Evolutionary conservation across 1,284 basidiomycete species (phyloP), one percentile per base, ranked within the genome.

Genomic region (Moesziomyces sp.): DNA sequence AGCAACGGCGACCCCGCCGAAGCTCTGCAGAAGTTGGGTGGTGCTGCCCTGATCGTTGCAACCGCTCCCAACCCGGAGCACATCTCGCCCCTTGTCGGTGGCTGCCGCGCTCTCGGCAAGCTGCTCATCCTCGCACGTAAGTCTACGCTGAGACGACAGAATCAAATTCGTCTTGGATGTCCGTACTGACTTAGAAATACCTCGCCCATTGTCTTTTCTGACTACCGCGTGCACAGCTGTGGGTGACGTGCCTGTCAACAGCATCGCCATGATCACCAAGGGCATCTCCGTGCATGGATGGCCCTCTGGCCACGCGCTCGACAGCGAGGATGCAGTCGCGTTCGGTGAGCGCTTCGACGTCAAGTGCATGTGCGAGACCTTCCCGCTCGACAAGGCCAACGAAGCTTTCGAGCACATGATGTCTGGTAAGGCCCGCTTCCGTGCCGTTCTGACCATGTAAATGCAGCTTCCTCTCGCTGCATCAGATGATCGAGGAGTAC

Each of bases 21-120:
- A 44, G 81, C 75, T 23, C 74, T 86, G 16, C 71, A 83, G 48
- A 84, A 86, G 78, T 64, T 86, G 35, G 86, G 86, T 13, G 85
- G 84, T 18, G 85, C 85, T 11, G 80, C 82, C 23, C 61, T 83
- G 42, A 81, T 85, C 50, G 56, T 86, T 23, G 78, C 76, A 38
- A 86, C 85, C 28, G 85, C 85, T 0, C 85, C 85, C 9, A 72
- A 67, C 46, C 58, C 82, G 1, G 76, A 85, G 19, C 72, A 82
- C 60, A 80, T 85, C 54, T 56, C 76, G 26, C 73, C 67, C 7
- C 72, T 86, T 16, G 59, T 86, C 23, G 53, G 64, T 11, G 85
- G 84, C 0, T 81, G 86, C 51, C 78, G 75, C 14, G 73, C 84
- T 6, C 73, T 80, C 24, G 86, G 86, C 14, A 81, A 81, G 43